Evolutionary conservation across 2,329 filamentous ascomycete genomes (phyloP), one percentile per base, ranked within the genome.

Genomic region (Parastagonospora nodorum): DNA sequence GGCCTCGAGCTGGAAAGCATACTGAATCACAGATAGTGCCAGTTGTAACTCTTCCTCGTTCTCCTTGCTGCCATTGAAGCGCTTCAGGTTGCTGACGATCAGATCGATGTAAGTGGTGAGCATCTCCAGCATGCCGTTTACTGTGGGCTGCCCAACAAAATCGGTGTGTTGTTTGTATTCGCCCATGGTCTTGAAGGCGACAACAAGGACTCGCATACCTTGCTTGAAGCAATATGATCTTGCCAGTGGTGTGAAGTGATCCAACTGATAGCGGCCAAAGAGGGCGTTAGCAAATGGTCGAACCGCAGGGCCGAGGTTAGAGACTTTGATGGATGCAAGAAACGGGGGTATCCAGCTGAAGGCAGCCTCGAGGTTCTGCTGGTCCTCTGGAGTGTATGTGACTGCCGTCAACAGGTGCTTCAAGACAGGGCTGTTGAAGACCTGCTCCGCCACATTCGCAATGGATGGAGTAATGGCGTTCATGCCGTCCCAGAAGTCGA

Each of bases 401-500:
- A 65, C 63, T 31, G 78, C 78, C 53, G 80, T 78, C 10, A 92
- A 79, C 6, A 89, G 70, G n/a, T 75, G 75, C 30, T 81, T 80
- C 61, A 89, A 85, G 3, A 83, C 80, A 7, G 87, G 86, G 55
- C 88, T 92, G 51, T 83, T 84, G 63, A 94, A 90, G 37, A 96
- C 84, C 57, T 92, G 84, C 68, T 97, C 92, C n/a, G 91, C 85
- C 41, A 97, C 85, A 30, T 88, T 85, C 36, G 87, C 86, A 4
- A 91, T 88, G 1, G 90, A 88, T 2, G 91, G 88, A 1, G 89
- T 88, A 43, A 93, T 90, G 28, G 90, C 84, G 43, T 89, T 87
- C 75, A 96, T 88, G 1, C 91, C 88, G 63, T 91, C 88, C 93
- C 93, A 97, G 63, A 97, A 94, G 38, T 89, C 88, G 47, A 83